Base-by-base conservation (phyloP, 1,139 yeast species). In the Suhomyces maxii region DNA sequence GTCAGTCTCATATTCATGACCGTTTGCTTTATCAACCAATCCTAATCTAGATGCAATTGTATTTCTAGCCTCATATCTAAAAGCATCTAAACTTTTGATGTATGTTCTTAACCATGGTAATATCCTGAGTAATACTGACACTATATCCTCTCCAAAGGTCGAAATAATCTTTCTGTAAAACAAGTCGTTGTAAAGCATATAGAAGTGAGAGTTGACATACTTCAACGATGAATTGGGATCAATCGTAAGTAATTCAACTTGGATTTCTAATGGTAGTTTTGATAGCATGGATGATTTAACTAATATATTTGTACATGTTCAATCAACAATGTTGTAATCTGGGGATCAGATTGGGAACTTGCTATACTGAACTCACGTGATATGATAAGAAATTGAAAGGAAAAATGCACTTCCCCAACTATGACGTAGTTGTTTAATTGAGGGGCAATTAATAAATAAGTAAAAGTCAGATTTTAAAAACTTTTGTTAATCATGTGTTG, bases 251-350 rank as follows among this genome's bases (percentile, higher is more conserved):
- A 82, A 57, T 46, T 65, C 56, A 26, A 73, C 67, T 43, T 78
- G 75, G 18, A 83, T 70, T 57, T 83, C 88, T 11, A 71, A 52
- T 2, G 87, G 87, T 35, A 82, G 38, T 23, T 36, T 41, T 6
- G 53, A 36, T 12, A 56, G 37, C 58, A 56, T 53, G 13, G 25
- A 38, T 25, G 12, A 10, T 28, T 11, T 4, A 28, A 9, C n/a
- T 9, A 28, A 28, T 28, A 9, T 28, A 9, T 7, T 28, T 9
- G 31, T 28, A 9, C 31, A 28, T 31, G 9, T 7, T 37, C 33
- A 12, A 5, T 25, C 7, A 12, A 31, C 8, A 13, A 11, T 30
- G 26, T 23, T 10, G 7, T 6, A 9, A 8, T 37, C n/a, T 12
- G 25, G 39, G 25, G 39, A 37, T 37, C 39, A 37, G n/a, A 26